Base-by-base conservation (phyloP, 768 basidiomycete genomes). In the Coprinellus micaceus region DNA sequence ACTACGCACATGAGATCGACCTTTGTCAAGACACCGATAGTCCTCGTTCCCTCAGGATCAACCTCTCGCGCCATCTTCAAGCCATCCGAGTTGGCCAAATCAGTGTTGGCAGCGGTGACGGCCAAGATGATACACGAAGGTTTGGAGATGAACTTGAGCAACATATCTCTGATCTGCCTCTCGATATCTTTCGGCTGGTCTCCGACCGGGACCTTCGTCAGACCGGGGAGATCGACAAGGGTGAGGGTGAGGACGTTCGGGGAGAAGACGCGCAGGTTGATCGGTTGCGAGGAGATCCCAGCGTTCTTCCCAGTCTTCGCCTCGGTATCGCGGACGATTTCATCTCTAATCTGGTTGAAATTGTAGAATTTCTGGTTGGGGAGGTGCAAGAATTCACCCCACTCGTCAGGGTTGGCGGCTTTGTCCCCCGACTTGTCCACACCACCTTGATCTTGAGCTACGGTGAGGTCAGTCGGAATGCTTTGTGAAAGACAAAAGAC, bases 231-330 rank as follows among this genome's bases (percentile, higher is more conserved):
- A 76, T 99, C 97, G 75, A 99, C 96, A 57, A 99, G 82, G 28
- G 97, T 99, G 22, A 99, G 82, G 9, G 97, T 99, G 56, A 98
- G 82, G 68, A 98, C 95, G 65, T 98, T 92, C 25, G 97, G 97
- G 1, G 96, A 98, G 77, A 84, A 98, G 71, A 99, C 90, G 59
- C 97, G 92, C 55, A 99, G 77, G 74, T 98, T 98, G 82, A 98
- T 99, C 54, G 97, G 94, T 57, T 86, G 83, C 13, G 97, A 94
- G 1, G 97, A 98, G 66, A 98, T 98, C 57, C 97, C 96, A 40
- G 96, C 95, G 68, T 99, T 99, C 72, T 90, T 91, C 57, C 97
- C 97, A 0, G 97, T 99, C 82, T 98, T 98, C 57, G 91, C 91
- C 69, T 98, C 97, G 1, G 97, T 99, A 71, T 99, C 97, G 60